A percentile compares a stretch with the other conserved stretches of the same genome.
Evolutionary conservation across 1,284 basidiomycete species (phyloP).

Genomic region (Malassezia globosa): DNA sequence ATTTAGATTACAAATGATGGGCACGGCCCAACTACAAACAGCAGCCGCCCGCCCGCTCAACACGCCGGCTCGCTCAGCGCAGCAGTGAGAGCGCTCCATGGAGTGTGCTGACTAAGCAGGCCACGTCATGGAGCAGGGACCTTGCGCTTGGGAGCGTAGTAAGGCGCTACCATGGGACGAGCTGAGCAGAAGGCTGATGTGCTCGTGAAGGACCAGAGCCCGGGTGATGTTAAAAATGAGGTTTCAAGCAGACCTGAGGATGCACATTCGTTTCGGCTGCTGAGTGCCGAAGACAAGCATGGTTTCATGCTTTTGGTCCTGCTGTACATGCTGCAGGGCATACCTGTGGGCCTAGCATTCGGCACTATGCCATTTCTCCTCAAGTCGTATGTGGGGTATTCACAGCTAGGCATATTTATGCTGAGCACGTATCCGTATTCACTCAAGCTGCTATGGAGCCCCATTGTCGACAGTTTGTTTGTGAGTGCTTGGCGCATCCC

Average conservation of each 20-base stretch:
- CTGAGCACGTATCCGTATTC: conserved; percentile 93
- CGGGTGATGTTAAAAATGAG: too few relatives aligned
- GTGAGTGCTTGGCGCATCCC: conserved; percentile 52
- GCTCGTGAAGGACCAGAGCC: too few relatives aligned
- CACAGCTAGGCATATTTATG: conserved; percentile 87
- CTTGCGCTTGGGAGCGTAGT: too few relatives aligned
- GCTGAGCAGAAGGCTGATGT: too few relatives aligned
- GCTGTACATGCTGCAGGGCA: conserved; percentile 84
- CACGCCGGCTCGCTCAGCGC: too few relatives aligned
- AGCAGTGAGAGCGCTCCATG: too few relatives aligned
- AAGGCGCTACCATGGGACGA: too few relatives aligned
- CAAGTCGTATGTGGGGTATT: conserved; percentile 86
- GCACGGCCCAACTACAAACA: too few relatives aligned
- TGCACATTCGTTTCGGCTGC: neutral
- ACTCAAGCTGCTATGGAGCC: conserved; percentile 92
- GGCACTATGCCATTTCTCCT: conserved; percentile 95
- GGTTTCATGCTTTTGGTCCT: conserved; percentile 77
- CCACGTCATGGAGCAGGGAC: too few relatives aligned
- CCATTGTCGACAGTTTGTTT: conserved; percentile 87
- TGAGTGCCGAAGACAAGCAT: conserved; percentile 53
- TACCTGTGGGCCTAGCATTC: conserved; percentile 65
- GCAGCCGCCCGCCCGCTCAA: too few relatives aligned
- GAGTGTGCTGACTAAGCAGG: neutral
- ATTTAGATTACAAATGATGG: too few relatives aligned
- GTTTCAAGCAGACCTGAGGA: too few relatives aligned